phyloP scores from a whole-genome alignment of 345 rosid species.

The Mangifera indica region DNA sequence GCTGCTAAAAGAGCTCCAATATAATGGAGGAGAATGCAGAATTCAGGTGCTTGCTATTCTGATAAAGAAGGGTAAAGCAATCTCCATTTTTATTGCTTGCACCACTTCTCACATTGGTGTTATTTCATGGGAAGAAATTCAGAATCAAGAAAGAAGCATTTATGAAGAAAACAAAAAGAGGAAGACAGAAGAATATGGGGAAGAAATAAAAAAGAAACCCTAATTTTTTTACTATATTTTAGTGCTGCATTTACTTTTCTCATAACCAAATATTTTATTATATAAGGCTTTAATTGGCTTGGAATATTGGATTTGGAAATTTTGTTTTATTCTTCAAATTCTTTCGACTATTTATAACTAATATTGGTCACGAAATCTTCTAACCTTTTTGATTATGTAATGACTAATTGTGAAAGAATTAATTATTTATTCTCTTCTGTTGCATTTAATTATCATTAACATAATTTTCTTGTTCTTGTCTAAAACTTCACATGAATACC shows the following conservation, averaged over 20 bases:
- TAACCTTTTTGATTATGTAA: not conserved
- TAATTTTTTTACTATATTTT: conserved; percentile 1
- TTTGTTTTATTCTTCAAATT: too few species aligned
- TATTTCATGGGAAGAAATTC: not conserved
- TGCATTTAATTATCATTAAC: too few species aligned
- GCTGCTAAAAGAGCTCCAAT: not conserved
- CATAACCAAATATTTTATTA: too few species aligned
- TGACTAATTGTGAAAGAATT: not conserved
- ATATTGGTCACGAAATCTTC: not conserved
- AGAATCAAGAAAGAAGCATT: not conserved
- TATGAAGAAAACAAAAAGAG: not conserved
- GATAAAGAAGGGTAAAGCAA: not conserved
- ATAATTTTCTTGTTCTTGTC: too few species aligned
- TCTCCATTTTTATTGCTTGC: not conserved
- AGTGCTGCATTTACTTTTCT: not conserved
- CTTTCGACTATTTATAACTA: not conserved
- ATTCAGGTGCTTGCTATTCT: conserved; percentile 15
- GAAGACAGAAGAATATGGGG: not conserved
- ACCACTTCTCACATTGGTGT: conserved; percentile 9
- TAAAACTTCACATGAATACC: too few species aligned
- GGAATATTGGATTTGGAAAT: too few species aligned
- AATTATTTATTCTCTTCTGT: too few species aligned
- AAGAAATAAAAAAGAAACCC: not conserved
- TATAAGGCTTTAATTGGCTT: too few species aligned
- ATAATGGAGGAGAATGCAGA: not conserved